These are phyloP conservation scores for Coccomyxa sp. DNA, from an alignment of 139 green algal species.

Conservation along the genomic window DNA sequence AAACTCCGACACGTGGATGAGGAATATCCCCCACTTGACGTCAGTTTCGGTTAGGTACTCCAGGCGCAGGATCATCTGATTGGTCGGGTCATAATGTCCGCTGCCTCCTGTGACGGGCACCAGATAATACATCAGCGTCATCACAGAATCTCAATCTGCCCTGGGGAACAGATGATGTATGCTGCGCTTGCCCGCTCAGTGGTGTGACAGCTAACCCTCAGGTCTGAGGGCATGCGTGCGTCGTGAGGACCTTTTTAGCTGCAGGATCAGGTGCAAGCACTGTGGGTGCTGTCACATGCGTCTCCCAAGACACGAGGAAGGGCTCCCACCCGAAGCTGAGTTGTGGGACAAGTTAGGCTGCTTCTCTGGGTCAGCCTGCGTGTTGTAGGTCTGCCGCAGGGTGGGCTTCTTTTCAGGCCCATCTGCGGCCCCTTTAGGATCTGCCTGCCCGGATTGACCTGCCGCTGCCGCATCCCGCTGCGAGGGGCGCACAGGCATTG, in stretches of 20 bases:
- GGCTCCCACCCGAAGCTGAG: not conserved
- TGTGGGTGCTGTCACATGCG: not conserved
- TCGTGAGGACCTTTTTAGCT: not conserved
- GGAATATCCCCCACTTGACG: not conserved
- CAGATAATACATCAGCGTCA: not conserved
- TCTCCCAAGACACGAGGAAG: not conserved
- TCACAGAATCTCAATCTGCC: too few relatives aligned
- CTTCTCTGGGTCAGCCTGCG: not conserved
- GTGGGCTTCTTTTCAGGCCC: not conserved
- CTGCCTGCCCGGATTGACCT: not conserved
- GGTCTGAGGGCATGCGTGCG: not conserved
- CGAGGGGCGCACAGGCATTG: not conserved
- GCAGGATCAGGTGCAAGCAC: not conserved
- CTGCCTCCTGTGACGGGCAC: not conserved
- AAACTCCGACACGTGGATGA: not conserved
- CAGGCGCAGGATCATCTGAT: not conserved
- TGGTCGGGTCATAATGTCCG: not conserved
- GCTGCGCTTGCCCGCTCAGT: too few relatives aligned
- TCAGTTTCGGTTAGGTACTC: not conserved
- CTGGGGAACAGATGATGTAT: too few relatives aligned
- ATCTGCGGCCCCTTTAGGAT: not conserved
- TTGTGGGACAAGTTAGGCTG: not conserved
- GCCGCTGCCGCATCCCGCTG: not conserved
- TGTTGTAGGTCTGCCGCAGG: not conserved
- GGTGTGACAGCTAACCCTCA: not conserved